These are phyloP conservation scores for Xerocomus potaroensis DNA, from an alignment of 768 basidiomycete species.

Conservation along the genomic window DNA sequence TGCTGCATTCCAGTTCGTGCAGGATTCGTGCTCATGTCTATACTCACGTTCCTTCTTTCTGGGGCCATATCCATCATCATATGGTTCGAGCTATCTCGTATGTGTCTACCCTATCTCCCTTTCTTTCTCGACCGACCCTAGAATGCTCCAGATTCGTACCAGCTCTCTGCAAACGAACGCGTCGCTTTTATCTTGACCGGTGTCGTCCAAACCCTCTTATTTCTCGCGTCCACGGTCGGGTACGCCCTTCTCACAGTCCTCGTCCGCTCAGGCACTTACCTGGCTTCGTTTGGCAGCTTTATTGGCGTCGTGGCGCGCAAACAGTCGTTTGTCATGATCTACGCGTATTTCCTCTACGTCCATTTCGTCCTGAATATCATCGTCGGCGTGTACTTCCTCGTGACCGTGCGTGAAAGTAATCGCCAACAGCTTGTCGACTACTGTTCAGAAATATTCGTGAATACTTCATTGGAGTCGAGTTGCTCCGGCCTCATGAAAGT, in stretches of 20 bases:
- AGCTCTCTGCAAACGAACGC: slow-evolving; percentile 27
- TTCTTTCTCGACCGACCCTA: background rate
- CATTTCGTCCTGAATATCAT: slow-evolving; percentile 55
- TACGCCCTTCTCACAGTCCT: slow-evolving; percentile 20
- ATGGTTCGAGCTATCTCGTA: slow-evolving; percentile 63
- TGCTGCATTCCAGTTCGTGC: slow-evolving; percentile 60
- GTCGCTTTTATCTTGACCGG: slow-evolving; percentile 47
- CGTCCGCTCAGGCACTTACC: background rate
- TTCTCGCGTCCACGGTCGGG: slow-evolving; percentile 55
- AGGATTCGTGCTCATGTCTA: slow-evolving; percentile 54
- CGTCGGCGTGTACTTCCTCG: slow-evolving; percentile 50
- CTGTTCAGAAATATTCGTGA: slow-evolving; percentile 43
- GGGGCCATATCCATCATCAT: slow-evolving; percentile 49
- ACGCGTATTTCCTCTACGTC: slow-evolving; percentile 52
- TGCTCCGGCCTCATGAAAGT: slow-evolving; percentile 42
- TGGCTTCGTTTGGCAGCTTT: slow-evolving; percentile 37
- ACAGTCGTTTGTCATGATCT: slow-evolving; percentile 53
- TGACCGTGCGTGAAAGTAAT: slow-evolving; percentile 43
- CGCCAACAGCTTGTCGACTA: slow-evolving; percentile 38
- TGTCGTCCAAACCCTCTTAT: slow-evolving; percentile 50
- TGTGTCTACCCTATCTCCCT: slow-evolving; percentile 20
- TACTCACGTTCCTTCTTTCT: slow-evolving; percentile 50
- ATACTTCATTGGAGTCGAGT: slow-evolving; percentile 38
- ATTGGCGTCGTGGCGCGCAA: slow-evolving; percentile 62
- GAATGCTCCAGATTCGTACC: slow-evolving; percentile 31